Evolutionary conservation across 805 yeast genomes (phyloP), one percentile per base, ranked within the genome.

Genomic region (Huiozyma naganishii): DNA sequence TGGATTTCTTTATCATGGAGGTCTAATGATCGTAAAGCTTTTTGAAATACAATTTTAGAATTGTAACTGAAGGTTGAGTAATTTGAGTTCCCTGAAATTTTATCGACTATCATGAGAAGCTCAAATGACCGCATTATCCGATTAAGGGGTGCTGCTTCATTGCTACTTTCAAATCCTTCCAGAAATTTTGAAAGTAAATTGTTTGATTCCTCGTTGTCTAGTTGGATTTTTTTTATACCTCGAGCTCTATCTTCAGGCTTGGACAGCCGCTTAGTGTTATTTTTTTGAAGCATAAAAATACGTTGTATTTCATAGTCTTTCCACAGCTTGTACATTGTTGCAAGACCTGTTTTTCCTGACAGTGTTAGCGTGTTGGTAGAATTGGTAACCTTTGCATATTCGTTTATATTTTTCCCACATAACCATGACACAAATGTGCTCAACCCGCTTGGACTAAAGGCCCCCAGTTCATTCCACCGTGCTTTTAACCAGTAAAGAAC

Each of bases 401-500:
- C 33, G 27, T 42, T 33, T 10, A 35, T 27, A 13, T 44, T 29
- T 29, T 44, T 41, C 9, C 51, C 71, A 34, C 66, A 51, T 17
- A 74, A 37, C 82, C 83, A 77, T 1, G 60, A 48, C 3, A 74
- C 35, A 49, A 76, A 70, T 1, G 48, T 34, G 6, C 66, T 57
- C 11, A 74, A 49, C 0, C 46, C 10, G 12, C 43, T 30, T 38
- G 46, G 44, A 3, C 48, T 39, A 1, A 50, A 27, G 1, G 38
- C 30, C 1, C 44, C 23, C 5, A 62, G 32, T n/a, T 59, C 55
- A 9, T 52, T 53, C 77, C 79, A 73, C 50, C 72, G 76, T 0
- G 68, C 54, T 1, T 61, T 34, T 4, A 77, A 38, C 90, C 90
- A 83, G 8, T 68, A 64, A 7, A 66, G 53, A 0, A 79, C 58